Percentiles rank a stretch among this genome's conserved stretches.
These are phyloP conservation scores for Incumbomyces lentus DNA, from an alignment of 2,329 filamentous ascomycete genomes.

Conservation along the genomic window DNA sequence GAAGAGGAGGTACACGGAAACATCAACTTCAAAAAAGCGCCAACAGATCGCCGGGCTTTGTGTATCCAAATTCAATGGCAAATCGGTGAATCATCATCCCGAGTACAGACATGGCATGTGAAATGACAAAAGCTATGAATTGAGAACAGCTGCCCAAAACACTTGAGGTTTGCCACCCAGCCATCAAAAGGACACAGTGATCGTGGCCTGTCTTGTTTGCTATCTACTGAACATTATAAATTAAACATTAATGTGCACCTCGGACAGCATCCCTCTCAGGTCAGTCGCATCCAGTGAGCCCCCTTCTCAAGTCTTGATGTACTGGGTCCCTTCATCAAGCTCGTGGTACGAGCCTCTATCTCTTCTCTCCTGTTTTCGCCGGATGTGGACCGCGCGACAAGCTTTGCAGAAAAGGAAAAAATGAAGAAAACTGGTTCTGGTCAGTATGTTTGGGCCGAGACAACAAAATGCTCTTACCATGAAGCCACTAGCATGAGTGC, in stretches of 20 bases:
- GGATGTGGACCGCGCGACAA: background rate
- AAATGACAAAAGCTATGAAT: background rate
- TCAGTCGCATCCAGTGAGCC: background rate
- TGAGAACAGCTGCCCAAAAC: background rate
- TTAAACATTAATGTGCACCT: background rate
- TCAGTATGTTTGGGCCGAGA: background rate
- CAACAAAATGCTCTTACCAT: background rate
- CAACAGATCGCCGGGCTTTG: background rate
- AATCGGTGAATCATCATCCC: background rate
- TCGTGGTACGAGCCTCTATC: background rate
- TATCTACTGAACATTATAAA: slow-evolving; percentile 3
- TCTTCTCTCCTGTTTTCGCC: background rate
- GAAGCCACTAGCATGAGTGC: background rate
- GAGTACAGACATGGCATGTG: slow-evolving; percentile 3
- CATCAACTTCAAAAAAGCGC: background rate
- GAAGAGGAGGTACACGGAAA: background rate
- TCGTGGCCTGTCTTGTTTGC: background rate
- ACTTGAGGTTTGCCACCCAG: too few species aligned
- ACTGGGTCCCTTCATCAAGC: background rate
- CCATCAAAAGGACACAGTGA: background rate
- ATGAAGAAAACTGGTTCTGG: background rate
- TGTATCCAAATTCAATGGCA: slow-evolving; percentile 2
- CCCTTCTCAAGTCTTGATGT: background rate
- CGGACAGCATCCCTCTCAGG: too few species aligned
- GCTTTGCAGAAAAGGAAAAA: background rate